phyloP scores from a whole-genome alignment of 2,329 filamentous ascomycete genomes.

The Diaporthe vaccinii region DNA sequence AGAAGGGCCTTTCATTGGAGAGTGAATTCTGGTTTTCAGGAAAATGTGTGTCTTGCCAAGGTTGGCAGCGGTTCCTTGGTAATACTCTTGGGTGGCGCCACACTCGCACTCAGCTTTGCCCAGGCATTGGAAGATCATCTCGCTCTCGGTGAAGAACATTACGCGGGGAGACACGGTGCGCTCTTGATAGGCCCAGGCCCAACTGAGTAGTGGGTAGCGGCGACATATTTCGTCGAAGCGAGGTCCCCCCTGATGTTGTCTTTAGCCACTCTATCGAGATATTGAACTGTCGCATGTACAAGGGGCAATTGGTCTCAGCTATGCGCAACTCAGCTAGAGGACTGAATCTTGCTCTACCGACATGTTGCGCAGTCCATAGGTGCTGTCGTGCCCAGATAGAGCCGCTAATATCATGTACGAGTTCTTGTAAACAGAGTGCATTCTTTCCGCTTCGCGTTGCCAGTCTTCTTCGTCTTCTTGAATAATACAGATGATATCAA shows the following conservation, averaged over 20 bases:
- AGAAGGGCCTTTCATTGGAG: background rate
- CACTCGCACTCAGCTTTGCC: background rate
- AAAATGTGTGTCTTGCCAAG: background rate
- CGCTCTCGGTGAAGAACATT: background rate
- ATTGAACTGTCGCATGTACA: background rate
- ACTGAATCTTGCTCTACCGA: background rate
- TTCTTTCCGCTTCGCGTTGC: background rate
- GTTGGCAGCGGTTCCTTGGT: accelerated
- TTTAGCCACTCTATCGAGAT: background rate
- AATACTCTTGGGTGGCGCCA: background rate
- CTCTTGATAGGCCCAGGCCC: constrained; percentile 2
- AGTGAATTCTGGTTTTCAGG: background rate
- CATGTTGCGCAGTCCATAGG: background rate
- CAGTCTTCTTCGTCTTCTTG: constrained; percentile 1
- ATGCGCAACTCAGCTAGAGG: background rate
- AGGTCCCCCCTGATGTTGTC: background rate
- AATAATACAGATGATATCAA: background rate
- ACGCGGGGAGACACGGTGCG: background rate
- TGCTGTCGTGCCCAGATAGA: background rate
- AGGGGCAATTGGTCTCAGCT: background rate
- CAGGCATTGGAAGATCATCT: background rate
- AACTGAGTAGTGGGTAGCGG: background rate
- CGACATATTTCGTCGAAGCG: background rate
- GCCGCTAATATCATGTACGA: background rate
- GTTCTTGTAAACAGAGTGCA: background rate